These are phyloP conservation scores for Leccinum angustisporum DNA, from an alignment of 1,284 basidiomycete genomes.

Conservation along the genomic window DNA sequence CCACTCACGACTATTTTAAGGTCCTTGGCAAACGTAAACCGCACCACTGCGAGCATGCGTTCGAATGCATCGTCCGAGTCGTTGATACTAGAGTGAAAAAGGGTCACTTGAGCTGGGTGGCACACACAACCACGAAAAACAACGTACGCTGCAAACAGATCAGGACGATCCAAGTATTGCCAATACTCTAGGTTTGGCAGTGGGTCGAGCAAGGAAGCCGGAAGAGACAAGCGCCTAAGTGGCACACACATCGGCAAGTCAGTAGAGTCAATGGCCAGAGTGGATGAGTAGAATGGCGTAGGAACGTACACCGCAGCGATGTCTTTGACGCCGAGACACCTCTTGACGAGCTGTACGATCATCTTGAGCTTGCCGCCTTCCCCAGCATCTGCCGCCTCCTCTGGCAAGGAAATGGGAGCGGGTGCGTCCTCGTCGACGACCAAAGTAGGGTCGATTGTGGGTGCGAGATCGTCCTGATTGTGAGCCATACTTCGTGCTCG, in stretches of 20 bases:
- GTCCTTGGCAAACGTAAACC: conserved; percentile 93
- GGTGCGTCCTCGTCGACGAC: conserved; percentile 54
- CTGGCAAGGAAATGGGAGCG: conserved; percentile 70
- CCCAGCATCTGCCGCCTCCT: conserved; percentile 62
- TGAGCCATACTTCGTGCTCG: conserved; percentile 19
- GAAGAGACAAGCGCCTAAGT: conserved; percentile 80
- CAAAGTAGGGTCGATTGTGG: conserved; percentile 1
- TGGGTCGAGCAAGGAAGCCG: conserved; percentile 87
- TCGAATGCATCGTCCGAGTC: conserved; percentile 89
- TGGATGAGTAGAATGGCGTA: conserved; percentile 3
- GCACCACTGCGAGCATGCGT: conserved; percentile 87
- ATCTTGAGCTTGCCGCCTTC: conserved; percentile 91
- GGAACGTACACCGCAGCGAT: conserved; percentile 82
- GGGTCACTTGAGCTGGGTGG: conserved; percentile 7
- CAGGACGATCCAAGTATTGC: conserved; percentile 93
- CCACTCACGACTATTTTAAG: conserved; percentile 85
- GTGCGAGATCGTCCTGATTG: conserved; percentile 11
- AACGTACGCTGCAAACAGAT: conserved; percentile 85
- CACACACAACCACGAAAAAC: conserved; percentile 3
- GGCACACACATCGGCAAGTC: neutral
- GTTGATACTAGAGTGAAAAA: conserved; percentile 63
- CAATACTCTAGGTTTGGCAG: conserved; percentile 94
- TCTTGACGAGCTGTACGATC: conserved; percentile 85
- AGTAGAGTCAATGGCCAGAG: conserved; percentile 8
- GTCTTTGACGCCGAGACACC: conserved; percentile 86